Base-by-base conservation (phyloP, 2,329 filamentous ascomycete species). In the Paecilomyces fulvus region DNA sequence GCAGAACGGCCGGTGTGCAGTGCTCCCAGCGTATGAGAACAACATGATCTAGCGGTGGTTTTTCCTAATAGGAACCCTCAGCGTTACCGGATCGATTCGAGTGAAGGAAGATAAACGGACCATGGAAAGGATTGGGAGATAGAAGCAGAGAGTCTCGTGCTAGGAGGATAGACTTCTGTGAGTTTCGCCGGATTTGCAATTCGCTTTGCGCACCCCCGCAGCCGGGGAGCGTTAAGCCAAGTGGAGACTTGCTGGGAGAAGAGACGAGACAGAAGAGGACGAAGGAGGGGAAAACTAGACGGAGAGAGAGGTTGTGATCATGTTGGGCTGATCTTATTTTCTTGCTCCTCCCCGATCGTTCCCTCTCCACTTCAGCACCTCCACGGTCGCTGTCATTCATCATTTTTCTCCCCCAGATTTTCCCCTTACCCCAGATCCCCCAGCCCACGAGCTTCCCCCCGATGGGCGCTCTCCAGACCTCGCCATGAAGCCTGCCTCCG, bases 401-500 rank as follows among this genome's bases (percentile, higher is more conserved):
- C 37, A n/a, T 43, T n/a, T 20, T 49, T 23, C 48, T 49, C 48
- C 48, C 48, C 48, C 50, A 52, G 30, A 52, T 52, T 52, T 30
- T 52, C 50, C 51, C 51, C 51, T 33, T 25, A 53, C 20, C 51
- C 31, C 51, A 43, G 48, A 49, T 28, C 25, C n/a, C 48, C 25
- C 21, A 20, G 17, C 25, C 48, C 14, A 23, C 21, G 48, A 49
- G 20, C 48, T 53, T 53, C 56, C 55, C 54, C 49, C 56, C 56
- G 54, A 58, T 58, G 54, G 21, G 55, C 33, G n/a, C 37, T 17
- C 14, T 31, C 31, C 31, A 31, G 5, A 30, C 17, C 54, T 49
- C 62, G 61, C 58, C 59, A 73, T 72, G 71, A 73, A 71, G 65
- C 61, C 68, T 52, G 57, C 61, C 54, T 49, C 68, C 33, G 71